Conservation (phyloP, 2,329 filamentous ascomycete genomes). For the Alternaria hordeiaustralica region DNA sequence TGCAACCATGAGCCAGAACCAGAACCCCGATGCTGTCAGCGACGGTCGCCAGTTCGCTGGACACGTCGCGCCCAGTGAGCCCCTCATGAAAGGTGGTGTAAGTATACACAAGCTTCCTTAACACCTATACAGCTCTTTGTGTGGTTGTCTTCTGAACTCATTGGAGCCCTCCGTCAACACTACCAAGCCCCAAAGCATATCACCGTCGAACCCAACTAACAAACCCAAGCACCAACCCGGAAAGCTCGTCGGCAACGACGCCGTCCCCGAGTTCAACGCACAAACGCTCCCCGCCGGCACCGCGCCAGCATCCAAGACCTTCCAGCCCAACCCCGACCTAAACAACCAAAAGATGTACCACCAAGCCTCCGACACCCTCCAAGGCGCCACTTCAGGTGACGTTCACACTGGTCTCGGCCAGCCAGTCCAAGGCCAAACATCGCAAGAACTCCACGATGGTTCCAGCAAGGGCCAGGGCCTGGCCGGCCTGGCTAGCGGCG, state of each 20-base stretch:
- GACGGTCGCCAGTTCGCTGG: constrained; percentile 63
- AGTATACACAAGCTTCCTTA: too few species aligned
- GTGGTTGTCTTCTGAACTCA: not conserved
- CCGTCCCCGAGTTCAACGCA: constrained; percentile 67
- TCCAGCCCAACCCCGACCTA: constrained; percentile 54
- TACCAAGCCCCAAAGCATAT: not conserved
- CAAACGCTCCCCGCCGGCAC: constrained; percentile 67
- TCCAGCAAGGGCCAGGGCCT: constrained; percentile 53
- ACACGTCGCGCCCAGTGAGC: constrained; percentile 59
- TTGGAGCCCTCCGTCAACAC: too few species aligned
- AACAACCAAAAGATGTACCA: constrained; percentile 54
- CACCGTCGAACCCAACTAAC: not conserved
- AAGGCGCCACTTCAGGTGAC: constrained; percentile 60
- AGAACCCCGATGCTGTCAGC: constrained; percentile 61
- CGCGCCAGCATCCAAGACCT: constrained; percentile 61
- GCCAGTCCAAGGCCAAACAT: constrained; percentile 58
- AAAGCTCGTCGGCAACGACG: constrained; percentile 64
- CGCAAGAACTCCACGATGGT: constrained; percentile 58
- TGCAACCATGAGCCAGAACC: constrained; percentile 58
- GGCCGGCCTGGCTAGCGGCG: constrained; percentile 49
- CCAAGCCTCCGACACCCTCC: constrained; percentile 55
- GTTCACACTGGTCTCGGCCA: constrained; percentile 63
- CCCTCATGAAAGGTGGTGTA: constrained; percentile 63
- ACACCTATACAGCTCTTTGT: too few species aligned
- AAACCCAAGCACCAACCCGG: constrained; percentile 67